Evolutionary conservation across 805 yeast species (phyloP).

Genomic region (Ogataea trehalophila): DNA sequence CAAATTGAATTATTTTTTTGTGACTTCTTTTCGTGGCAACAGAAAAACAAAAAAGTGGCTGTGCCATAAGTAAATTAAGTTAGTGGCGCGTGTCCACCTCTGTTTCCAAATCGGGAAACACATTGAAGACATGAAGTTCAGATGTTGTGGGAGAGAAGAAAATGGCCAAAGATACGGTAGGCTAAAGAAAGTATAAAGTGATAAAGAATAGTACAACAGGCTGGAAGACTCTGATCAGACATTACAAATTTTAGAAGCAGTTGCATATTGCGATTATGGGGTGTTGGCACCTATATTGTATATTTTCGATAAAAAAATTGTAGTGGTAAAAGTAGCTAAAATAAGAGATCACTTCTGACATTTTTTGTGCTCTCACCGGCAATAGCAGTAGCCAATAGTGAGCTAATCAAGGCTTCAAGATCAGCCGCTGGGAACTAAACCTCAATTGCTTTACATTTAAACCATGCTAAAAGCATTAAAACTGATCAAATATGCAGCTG

Average conservation of each 20-base stretch:
- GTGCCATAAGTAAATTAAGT: too few relatives aligned
- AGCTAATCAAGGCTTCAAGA: conserved; percentile 25
- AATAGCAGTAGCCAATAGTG: conserved; percentile 29
- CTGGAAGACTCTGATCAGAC: conserved; percentile 25
- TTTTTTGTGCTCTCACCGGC: conserved; percentile 36
- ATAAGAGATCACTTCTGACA: conserved; percentile 29
- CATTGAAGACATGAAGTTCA: neutral
- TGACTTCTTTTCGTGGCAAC: too few relatives aligned
- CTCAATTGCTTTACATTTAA: conserved; percentile 33
- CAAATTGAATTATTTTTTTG: too few relatives aligned
- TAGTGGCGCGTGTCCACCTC: neutral
- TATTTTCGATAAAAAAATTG: conserved; percentile 32
- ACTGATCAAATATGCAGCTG: conserved; percentile 28
- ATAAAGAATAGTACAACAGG: neutral
- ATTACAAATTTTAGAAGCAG: conserved; percentile 26
- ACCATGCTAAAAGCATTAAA: conserved; percentile 32
- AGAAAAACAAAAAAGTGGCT: too few relatives aligned
- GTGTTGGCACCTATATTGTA: conserved; percentile 33
- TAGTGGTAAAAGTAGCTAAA: conserved; percentile 34
- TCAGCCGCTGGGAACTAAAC: conserved; percentile 26
- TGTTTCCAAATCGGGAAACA: neutral
- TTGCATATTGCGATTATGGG: conserved; percentile 30
- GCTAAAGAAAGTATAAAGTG: too few relatives aligned
- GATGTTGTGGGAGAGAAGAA: neutral
- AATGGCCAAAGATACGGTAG: neutral